A percentile compares a stretch with the other conserved stretches of the same genome.
Evolutionary conservation across 371 early-diverging fungal species (phyloP).

Genomic region (Gilbertella persicaria): DNA sequence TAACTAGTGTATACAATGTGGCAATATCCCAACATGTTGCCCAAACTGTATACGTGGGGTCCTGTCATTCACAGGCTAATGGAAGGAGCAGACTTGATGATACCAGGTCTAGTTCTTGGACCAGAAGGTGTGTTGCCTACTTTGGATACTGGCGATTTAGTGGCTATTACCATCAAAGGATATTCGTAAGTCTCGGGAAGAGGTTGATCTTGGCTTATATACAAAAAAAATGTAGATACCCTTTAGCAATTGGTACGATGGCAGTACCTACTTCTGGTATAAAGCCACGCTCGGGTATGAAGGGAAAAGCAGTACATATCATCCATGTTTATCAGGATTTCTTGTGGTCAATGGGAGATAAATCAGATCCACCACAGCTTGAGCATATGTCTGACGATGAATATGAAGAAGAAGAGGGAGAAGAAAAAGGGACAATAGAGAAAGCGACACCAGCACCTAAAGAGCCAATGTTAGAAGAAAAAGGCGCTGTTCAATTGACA

Average conservation of each 20-base stretch:
- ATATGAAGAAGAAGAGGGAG: constrained; percentile 29
- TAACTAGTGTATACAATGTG: constrained; percentile 66
- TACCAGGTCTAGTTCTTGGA: constrained; percentile 60
- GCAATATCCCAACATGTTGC: constrained; percentile 61
- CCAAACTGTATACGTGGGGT: constrained; percentile 62
- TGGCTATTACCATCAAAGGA: constrained; percentile 56
- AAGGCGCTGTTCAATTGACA: constrained; percentile 1
- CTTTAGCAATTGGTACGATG: constrained; percentile 63
- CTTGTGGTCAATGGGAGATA: constrained; percentile 71
- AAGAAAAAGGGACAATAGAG: neutral
- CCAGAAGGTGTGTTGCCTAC: constrained; percentile 46
- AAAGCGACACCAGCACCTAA: neutral
- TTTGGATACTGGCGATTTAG: constrained; percentile 50
- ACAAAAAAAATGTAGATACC: too few relatives aligned
- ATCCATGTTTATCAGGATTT: constrained; percentile 68
- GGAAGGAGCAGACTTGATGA: constrained; percentile 72
- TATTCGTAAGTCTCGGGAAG: constrained; percentile 53
- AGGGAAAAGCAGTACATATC: constrained; percentile 73
- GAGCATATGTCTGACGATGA: constrained; percentile 28
- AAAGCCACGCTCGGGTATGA: constrained; percentile 55
- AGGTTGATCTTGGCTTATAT: too few relatives aligned
- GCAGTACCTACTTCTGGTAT: constrained; percentile 50
- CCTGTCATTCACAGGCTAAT: constrained; percentile 63
- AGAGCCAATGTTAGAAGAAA: neutral
- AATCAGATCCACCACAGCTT: constrained; percentile 54